Evolutionary conservation across 2,329 filamentous ascomycete genomes (phyloP).

Genomic region (Microdochium trichocladiopsis): DNA sequence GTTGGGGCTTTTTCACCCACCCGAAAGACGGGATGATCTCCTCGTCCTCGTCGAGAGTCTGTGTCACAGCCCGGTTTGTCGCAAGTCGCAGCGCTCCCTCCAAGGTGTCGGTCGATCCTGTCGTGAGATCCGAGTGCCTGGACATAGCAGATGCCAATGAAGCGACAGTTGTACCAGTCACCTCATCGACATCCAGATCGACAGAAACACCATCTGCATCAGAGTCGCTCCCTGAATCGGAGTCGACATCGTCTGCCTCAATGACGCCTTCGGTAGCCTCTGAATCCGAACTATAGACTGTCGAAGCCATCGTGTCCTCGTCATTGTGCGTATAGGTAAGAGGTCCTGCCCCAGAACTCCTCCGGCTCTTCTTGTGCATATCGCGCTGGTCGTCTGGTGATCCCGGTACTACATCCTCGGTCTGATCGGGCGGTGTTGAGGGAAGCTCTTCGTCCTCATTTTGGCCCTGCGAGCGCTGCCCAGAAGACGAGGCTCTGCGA

Average conservation of each 20-base stretch:
- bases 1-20: constrained; percentile 55
- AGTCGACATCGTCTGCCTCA: constrained; percentile 44
- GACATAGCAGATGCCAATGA: constrained; percentile 46
- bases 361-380: constrained; percentile 53
- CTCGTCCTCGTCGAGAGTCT: constrained; percentile 58
- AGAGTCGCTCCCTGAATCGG: constrained; percentile 40
- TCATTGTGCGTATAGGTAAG: constrained; percentile 60
- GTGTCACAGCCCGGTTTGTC: constrained; percentile 66
- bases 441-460: constrained; percentile 47
- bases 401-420: constrained; percentile 47
- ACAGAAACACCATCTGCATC: constrained; percentile 71
- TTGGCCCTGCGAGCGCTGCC: constrained; percentile 19
- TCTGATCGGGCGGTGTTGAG: constrained; percentile 55
- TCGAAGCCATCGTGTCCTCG: constrained; percentile 66
- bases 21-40: constrained; percentile 72
- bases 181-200: constrained; percentile 72
- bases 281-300: constrained; percentile 65
- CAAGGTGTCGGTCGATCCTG: constrained; percentile 63
- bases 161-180: constrained; percentile 60
- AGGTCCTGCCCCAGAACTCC: constrained; percentile 60
- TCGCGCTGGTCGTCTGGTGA: constrained; percentile 61
- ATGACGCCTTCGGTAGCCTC: constrained; percentile 48
- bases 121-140: constrained; percentile 37
- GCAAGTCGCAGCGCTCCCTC: constrained; percentile 75
- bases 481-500: constrained; percentile 60